Evolutionary conservation across 257 asterid genomes (phyloP).

Genomic region (Primulina eburnea): DNA sequence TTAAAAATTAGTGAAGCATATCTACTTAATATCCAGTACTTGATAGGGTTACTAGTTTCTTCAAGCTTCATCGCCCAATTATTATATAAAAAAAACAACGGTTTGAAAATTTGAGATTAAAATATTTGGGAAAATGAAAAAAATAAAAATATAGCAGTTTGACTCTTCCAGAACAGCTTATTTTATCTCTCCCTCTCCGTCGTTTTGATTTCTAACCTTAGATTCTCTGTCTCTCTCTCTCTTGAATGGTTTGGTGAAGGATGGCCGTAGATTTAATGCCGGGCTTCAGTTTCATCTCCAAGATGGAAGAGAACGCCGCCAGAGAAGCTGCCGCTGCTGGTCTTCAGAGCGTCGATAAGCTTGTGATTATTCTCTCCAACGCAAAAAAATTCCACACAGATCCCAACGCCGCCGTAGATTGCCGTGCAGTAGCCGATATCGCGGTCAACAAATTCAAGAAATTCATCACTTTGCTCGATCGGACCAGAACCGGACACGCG

Average conservation of each 20-base stretch:
- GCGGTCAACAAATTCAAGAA: slow-evolving; percentile 74
- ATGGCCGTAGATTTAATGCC: slow-evolving; percentile 79
- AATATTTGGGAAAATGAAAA: too few species aligned
- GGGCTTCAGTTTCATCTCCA: slow-evolving; percentile 40
- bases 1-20: too few species aligned
- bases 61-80: too few species aligned
- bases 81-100: too few species aligned
- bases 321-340: slow-evolving; percentile 95
- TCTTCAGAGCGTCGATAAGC: slow-evolving; percentile 78
- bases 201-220: slow-evolving; percentile 1
- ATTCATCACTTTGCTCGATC: slow-evolving; percentile 73
- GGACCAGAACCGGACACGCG: slow-evolving; percentile 82
- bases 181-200: neutral
- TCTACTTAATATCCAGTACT: neutral
- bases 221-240: neutral
- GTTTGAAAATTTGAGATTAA: too few species aligned
- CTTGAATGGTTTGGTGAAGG: slow-evolving; percentile 13
- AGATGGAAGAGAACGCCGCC: slow-evolving; percentile 69
- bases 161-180: neutral
- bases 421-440: slow-evolving; percentile 61
- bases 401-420: slow-evolving; percentile 34
- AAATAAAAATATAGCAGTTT: neutral
- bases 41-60: too few species aligned
- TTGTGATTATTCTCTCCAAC: slow-evolving; percentile 56
- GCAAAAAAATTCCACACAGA: slow-evolving; percentile 16